Percentiles rank a stretch among this genome's conserved stretches.
Conservation (phyloP, 202 grass and related monocot genomes). For the Panicum hallii region DNA sequence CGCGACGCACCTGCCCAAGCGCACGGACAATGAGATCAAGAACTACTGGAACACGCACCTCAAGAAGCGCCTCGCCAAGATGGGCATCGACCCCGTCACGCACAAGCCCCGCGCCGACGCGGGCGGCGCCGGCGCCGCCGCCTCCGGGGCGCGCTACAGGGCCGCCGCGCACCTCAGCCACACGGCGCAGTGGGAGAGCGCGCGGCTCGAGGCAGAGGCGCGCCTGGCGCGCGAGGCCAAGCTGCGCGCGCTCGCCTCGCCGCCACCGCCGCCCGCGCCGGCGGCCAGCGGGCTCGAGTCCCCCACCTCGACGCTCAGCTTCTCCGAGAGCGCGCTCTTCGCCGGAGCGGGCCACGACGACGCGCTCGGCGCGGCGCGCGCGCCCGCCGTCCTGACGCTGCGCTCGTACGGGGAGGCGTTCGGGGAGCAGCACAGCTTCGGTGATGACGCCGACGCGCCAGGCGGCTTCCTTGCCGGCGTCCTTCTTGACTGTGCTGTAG, state of each 20-base stretch:
- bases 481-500: constrained; percentile 15
- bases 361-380: not conserved
- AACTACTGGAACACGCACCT: constrained; percentile 98
- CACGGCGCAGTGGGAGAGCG: constrained; percentile 90
- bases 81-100: constrained; percentile 65
- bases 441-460: not conserved
- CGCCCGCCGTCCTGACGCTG: not conserved
- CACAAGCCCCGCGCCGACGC: constrained; percentile 63
- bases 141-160: constrained; percentile 33
- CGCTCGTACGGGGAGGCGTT: constrained; percentile 39
- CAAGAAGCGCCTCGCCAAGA: constrained; percentile 80
- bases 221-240: constrained; percentile 66
- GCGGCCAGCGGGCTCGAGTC: constrained; percentile 43
- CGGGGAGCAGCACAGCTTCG: constrained; percentile 21
- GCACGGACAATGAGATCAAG: constrained; percentile 96
- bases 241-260: constrained; percentile 50
- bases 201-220: constrained; percentile 79
- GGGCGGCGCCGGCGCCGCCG: not conserved
- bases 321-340: constrained; percentile 51
- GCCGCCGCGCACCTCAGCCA: constrained; percentile 64
- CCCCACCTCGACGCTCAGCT: constrained; percentile 57
- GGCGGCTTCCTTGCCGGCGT: not conserved
- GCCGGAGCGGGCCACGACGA: not conserved
- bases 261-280: constrained; percentile 8
- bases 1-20: constrained; percentile 80